Conservation (phyloP, 352 stramenopile genomes). For the Globisporangium heterothallicum region DNA sequence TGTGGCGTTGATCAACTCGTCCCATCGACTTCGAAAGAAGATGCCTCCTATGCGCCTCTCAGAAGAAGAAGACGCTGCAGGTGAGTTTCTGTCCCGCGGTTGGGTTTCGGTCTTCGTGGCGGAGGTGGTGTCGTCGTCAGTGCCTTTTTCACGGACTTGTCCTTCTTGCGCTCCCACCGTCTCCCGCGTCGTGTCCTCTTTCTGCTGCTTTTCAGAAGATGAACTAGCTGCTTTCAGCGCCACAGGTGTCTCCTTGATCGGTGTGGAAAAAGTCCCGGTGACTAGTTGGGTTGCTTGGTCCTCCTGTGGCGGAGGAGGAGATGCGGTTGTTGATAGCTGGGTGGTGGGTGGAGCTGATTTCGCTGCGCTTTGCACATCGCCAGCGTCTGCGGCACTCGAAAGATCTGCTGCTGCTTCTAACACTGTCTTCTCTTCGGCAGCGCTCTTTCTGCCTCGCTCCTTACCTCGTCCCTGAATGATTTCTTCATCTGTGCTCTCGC, state of each 20-base stretch:
- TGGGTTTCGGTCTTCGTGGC: slow-evolving; percentile 1
- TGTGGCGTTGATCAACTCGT: slow-evolving; percentile 5
- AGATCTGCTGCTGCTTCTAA: not conserved
- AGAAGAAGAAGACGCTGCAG: not conserved
- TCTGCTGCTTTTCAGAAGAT: not conserved
- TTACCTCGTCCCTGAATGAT: not conserved
- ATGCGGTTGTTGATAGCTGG: not conserved
- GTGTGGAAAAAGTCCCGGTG: not conserved
- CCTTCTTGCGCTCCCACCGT: not conserved
- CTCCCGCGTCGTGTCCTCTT: not conserved
- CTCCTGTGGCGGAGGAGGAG: not conserved
- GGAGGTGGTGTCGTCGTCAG: not conserved
- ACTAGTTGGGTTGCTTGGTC: not conserved
- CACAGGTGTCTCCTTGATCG: not conserved
- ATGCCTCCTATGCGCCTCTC: not conserved
- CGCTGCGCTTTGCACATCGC: not conserved
- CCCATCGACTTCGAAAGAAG: slow-evolving; percentile 12
- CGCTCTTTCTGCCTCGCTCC: slow-evolving; percentile 3
- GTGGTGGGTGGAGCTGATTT: not conserved
- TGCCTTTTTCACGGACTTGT: not conserved
- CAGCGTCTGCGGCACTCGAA: not conserved
- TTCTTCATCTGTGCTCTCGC: slow-evolving; percentile 1
- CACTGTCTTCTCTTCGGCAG: not conserved
- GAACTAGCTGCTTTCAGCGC: not conserved
- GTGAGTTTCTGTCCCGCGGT: no score